phyloP scores from a whole-genome alignment of 371 early-diverging fungal genomes.

The Zopfochytrium polystomum region DNA sequence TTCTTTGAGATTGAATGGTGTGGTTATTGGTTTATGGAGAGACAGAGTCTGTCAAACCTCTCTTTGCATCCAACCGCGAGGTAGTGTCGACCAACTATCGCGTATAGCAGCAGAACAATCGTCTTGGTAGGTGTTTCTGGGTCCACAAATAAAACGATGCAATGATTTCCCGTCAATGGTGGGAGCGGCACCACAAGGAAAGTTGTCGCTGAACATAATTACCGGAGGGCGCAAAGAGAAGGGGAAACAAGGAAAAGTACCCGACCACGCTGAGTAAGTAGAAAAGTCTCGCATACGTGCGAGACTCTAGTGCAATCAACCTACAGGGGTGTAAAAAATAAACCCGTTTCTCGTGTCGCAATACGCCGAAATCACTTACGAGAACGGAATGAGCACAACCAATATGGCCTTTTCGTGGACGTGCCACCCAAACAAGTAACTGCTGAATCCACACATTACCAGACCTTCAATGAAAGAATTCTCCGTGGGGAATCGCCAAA shows the following conservation, averaged over 20 bases:
- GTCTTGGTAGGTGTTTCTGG: conserved; percentile 31
- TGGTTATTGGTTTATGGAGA: too few relatives aligned
- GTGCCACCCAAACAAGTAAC: conserved; percentile 96
- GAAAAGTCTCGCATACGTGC: conserved; percentile 47
- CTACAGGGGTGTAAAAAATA: conserved; percentile 22
- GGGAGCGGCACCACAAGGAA: background rate
- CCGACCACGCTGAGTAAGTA: conserved; percentile 70
- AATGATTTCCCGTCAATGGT: background rate
- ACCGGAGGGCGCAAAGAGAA: conserved; percentile 76
- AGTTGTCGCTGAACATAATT: conserved; percentile 23
- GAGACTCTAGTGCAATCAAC: conserved; percentile 24
- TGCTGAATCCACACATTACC: conserved; percentile 77
- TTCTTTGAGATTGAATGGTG: conserved; percentile 1
- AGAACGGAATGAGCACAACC: conserved; percentile 77
- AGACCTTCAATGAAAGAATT: conserved; percentile 71
- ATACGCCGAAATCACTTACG: conserved; percentile 37
- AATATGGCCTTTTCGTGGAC: conserved; percentile 97
- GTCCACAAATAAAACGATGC: background rate
- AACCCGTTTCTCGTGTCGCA: background rate
- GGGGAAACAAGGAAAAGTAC: conserved; percentile 77
- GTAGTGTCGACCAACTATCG: conserved; percentile 13
- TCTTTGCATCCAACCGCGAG: conserved; percentile 8
- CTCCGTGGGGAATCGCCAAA: conserved; percentile 68
- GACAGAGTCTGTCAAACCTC: conserved; percentile 3
- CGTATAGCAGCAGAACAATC: conserved; percentile 18